Evolutionary conservation across 495 filamentous ascomycete species (phyloP).

Genomic region (Neurospora africana): DNA sequence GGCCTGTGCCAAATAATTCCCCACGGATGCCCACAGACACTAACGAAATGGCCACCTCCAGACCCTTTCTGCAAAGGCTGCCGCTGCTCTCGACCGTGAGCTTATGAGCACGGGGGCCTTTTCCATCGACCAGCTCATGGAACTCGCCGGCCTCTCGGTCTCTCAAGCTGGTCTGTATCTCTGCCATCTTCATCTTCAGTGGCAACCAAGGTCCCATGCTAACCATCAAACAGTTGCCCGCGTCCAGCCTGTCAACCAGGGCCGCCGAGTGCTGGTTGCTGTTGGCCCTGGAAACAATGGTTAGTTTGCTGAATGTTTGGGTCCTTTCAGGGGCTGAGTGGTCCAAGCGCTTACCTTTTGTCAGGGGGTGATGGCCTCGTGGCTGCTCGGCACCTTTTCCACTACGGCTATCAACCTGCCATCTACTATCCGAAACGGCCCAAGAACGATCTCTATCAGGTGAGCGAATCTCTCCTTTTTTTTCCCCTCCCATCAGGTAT

Average conservation of each 20-base stretch:
- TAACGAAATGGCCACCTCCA: conserved; percentile 25
- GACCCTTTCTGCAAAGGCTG: conserved; percentile 81
- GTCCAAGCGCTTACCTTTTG: conserved; percentile 16
- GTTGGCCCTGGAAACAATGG: conserved; percentile 95
- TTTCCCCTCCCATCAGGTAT: not conserved
- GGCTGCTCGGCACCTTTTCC: conserved; percentile 84
- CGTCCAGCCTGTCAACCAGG: conserved; percentile 64
- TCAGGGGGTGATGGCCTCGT: conserved; percentile 89
- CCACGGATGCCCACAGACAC: not conserved
- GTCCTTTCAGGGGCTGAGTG: conserved; percentile 3
- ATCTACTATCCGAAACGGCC: conserved; percentile 88
- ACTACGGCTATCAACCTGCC: conserved; percentile 84
- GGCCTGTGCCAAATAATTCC: not conserved
- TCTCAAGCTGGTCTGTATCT: conserved; percentile 66
- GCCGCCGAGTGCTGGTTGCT: conserved; percentile 69
- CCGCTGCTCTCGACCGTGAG: conserved; percentile 80
- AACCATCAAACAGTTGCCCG: conserved; percentile 21
- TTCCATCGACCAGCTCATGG: conserved; percentile 95
- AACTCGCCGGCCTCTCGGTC: conserved; percentile 85
- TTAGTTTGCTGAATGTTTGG: conserved; percentile 27
- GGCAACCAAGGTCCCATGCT: conserved; percentile 1
- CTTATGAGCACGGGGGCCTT: conserved; percentile 89
- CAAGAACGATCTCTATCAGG: conserved; percentile 84
- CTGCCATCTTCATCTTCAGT: not conserved
- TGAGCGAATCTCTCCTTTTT: conserved; percentile 20